These are phyloP conservation scores for Fragilariopsis cylindrus DNA, from an alignment of 108 stramenopile genomes.

Conservation along the genomic window DNA sequence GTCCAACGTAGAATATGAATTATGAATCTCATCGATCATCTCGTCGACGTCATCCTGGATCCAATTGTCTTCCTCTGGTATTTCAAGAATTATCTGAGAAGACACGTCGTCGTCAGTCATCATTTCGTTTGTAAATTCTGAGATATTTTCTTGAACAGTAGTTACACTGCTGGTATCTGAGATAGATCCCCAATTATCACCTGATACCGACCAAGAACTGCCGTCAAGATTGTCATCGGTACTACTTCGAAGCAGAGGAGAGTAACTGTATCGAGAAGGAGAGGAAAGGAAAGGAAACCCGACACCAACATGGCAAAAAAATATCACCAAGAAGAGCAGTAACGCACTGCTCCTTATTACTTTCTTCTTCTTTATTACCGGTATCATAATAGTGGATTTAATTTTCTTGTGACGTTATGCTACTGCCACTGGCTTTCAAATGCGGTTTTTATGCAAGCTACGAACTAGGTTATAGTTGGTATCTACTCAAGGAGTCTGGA, in stretches of 20 bases:
- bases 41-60: conserved; percentile 37
- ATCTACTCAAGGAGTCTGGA: too few species aligned
- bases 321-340: neutral
- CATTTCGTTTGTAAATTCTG: neutral
- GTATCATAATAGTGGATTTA: neutral
- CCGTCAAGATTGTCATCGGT: neutral
- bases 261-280: neutral
- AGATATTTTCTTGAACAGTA: neutral
- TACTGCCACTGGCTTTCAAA: neutral
- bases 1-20: conserved; percentile 23
- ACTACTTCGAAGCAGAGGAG: neutral
- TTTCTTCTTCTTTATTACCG: conserved; percentile 3
- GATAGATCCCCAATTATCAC: neutral
- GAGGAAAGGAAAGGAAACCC: neutral
- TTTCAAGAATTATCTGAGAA: neutral
- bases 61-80: conserved; percentile 43
- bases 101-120: neutral
- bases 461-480: too few species aligned
- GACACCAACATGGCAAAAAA: neutral
- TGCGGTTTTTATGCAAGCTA: too few species aligned
- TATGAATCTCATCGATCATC: conserved; percentile 46
- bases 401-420: neutral
- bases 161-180: neutral
- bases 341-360: neutral
- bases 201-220: neutral